Percentiles rank a stretch among this genome's conserved stretches.
phyloP scores from a whole-genome alignment of 352 stramenopile species.

The Phytopythium helicoides region DNA sequence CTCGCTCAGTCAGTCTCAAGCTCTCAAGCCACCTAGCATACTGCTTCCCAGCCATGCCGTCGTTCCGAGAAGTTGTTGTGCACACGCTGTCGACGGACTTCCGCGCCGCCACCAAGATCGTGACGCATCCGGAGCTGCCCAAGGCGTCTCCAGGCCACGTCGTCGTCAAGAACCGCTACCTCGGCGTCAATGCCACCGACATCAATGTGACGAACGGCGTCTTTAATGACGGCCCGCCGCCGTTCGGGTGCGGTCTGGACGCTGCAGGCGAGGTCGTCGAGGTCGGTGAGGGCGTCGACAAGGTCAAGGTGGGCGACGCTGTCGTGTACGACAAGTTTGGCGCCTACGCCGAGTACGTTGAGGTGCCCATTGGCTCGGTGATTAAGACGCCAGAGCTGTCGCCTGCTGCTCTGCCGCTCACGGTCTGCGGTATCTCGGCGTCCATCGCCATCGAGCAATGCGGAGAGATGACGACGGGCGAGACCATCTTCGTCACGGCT shows the following conservation, averaged over 20 bases:
- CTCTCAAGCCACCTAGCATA: not conserved
- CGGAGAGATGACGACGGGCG: constrained; percentile 52
- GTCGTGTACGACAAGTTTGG: constrained; percentile 36
- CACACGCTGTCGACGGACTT: constrained; percentile 46
- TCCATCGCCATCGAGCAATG: constrained; percentile 47
- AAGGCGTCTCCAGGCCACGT: constrained; percentile 20
- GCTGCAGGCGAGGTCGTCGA: constrained; percentile 32
- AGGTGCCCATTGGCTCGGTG: constrained; percentile 24
- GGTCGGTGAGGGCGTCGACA: constrained; percentile 33
- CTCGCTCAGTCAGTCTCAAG: not conserved
- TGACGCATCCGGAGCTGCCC: constrained; percentile 19
- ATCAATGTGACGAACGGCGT: constrained; percentile 42
- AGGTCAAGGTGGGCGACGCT: constrained; percentile 37
- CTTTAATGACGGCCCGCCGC: constrained; percentile 28
- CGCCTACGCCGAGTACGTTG: constrained; percentile 35
- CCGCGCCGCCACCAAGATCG: constrained; percentile 26
- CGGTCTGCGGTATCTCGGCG: constrained; percentile 41
- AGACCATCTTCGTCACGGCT: constrained; percentile 62
- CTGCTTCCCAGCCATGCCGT: constrained; percentile 10
- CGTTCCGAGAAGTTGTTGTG: constrained; percentile 27
- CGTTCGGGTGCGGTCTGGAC: constrained; percentile 50
- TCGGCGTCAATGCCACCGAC: constrained; percentile 52
- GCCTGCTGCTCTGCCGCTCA: constrained; percentile 26
- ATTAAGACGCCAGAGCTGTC: constrained; percentile 26
- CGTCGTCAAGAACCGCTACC: constrained; percentile 31